Evolutionary conservation across 805 yeast species (phyloP).

Genomic region (Candida xiaguanensis): DNA sequence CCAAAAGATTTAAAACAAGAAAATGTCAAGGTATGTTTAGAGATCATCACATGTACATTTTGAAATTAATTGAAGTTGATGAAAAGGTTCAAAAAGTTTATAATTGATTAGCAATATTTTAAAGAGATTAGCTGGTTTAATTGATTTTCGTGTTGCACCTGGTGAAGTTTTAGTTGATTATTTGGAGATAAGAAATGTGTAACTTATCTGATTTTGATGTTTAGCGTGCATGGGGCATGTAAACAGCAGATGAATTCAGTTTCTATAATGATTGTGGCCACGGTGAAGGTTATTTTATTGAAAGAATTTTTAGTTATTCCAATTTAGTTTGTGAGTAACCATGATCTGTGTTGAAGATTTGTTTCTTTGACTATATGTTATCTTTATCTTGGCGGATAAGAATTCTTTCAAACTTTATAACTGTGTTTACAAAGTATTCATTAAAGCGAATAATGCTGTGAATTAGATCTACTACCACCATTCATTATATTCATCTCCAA

Average conservation of each 20-base stretch:
- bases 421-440: not conserved
- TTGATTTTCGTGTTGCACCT: not conserved
- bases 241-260: no score
- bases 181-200: not conserved
- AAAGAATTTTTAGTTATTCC: slow-evolving; percentile 5
- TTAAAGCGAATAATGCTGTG: no score
- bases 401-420: not conserved
- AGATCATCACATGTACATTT: not conserved
- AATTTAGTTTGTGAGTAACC: slow-evolving; percentile 9
- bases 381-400: slow-evolving; percentile 5
- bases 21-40: slow-evolving; percentile 79
- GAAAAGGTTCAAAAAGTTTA: no score
- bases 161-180: slow-evolving; percentile 2
- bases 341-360: not conserved
- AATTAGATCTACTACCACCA: no score
- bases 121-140: slow-evolving; percentile 1
- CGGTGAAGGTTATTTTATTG: not conserved
- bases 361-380: not conserved
- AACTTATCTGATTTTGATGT: not conserved
- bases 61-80: not conserved
- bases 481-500: slow-evolving; percentile 5
- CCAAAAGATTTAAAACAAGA: slow-evolving; percentile 84
- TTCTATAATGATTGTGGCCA: not conserved
- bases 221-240: slow-evolving; percentile 6
- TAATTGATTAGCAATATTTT: no score